A percentile compares a stretch with the other conserved stretches of the same genome.
phyloP scores from a whole-genome alignment of 176 grass and related monocot species.

The Carex littledalei region DNA sequence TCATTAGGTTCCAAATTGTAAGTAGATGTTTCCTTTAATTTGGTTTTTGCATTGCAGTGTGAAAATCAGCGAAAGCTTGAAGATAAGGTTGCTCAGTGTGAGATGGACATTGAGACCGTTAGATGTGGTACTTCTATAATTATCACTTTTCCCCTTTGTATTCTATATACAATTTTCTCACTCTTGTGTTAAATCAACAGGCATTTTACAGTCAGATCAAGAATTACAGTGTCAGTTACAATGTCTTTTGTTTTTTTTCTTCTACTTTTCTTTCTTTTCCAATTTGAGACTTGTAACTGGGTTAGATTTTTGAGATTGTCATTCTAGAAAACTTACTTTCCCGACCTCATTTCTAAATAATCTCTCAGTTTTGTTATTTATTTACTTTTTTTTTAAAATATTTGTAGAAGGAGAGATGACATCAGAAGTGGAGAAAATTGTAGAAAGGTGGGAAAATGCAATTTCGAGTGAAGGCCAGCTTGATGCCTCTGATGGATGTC shows the following conservation, averaged over 20 bases:
- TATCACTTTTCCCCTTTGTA: neutral
- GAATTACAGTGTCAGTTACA: neutral
- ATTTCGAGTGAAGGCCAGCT: neutral
- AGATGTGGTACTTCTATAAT: conserved; percentile 1
- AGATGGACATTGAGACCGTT: neutral
- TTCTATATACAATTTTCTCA: neutral
- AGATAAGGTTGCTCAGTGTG: too few relatives aligned
- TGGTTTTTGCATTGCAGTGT: neutral
- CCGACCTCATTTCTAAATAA: too few relatives aligned
- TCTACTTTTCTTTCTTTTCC: too few relatives aligned
- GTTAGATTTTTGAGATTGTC: too few relatives aligned
- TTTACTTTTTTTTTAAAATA: neutral
- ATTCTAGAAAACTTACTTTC: too few relatives aligned
- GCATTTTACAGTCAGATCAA: neutral
- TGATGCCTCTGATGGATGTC: neutral
- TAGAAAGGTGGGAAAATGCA: neutral
- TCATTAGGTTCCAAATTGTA: neutral
- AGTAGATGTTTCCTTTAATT: neutral
- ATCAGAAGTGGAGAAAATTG: conserved; percentile 1
- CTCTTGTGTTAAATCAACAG: neutral
- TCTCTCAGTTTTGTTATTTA: neutral
- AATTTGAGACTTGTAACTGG: too few relatives aligned
- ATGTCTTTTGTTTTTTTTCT: too few relatives aligned
- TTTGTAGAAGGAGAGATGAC: conserved; percentile 7
- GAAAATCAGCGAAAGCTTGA: neutral